phyloP scores from a whole-genome alignment of 1,139 yeast species.

The Pichia sp. region DNA sequence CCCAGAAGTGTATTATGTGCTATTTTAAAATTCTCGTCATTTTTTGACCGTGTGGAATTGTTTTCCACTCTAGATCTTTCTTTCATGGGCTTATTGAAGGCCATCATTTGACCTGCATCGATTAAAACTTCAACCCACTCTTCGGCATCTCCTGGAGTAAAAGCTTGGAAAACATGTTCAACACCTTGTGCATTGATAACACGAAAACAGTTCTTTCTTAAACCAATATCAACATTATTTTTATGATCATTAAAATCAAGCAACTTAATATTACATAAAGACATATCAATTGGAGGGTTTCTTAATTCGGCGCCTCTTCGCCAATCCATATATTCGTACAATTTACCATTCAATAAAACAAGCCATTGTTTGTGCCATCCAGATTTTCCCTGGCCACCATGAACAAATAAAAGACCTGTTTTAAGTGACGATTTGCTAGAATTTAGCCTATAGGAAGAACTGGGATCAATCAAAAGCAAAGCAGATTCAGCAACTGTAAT shows the following conservation, averaged over 20 bases:
- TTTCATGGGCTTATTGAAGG: conserved; percentile 7
- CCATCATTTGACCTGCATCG: conserved; percentile 36
- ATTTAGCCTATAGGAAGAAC: conserved; percentile 5
- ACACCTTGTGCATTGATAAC: conserved; percentile 62
- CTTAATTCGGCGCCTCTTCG: conserved; percentile 61
- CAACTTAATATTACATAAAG: conserved; percentile 60
- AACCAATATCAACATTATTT: conserved; percentile 28
- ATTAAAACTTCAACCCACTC: conserved; percentile 61
- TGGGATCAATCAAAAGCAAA: conserved; percentile 8
- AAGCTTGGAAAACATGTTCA: conserved; percentile 75
- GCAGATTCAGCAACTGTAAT: background rate
- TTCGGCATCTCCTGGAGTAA: conserved; percentile 59
- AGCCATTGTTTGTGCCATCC: conserved; percentile 95
- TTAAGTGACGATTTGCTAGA: conserved; percentile 14
- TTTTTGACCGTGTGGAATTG: background rate
- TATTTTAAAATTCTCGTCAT: background rate
- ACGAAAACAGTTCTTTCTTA: conserved; percentile 62
- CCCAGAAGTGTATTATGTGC: background rate
- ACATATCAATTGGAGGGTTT: conserved; percentile 65
- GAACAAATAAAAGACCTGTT: conserved; percentile 30
- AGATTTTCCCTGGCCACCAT: conserved; percentile 67
- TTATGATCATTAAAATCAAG: conserved; percentile 27
- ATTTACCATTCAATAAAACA: conserved; percentile 57
- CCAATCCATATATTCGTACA: conserved; percentile 78
- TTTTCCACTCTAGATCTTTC: background rate